phyloP scores from a whole-genome alignment of 2,329 filamentous ascomycete species.

The Aspergillus calidoustus region DNA sequence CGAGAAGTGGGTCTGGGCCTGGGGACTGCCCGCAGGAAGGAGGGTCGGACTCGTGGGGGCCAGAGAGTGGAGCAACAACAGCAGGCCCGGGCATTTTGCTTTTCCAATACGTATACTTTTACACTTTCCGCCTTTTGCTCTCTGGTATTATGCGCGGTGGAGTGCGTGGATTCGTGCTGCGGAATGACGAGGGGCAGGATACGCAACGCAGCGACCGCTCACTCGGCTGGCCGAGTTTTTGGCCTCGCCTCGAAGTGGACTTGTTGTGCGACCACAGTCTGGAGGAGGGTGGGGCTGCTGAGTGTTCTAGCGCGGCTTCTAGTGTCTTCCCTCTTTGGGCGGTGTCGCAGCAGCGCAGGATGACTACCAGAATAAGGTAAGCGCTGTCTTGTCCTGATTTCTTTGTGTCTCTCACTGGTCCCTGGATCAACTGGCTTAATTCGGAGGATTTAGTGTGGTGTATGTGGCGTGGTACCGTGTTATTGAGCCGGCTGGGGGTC shows the following conservation, averaged over 20 bases:
- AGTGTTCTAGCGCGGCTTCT: constrained; percentile 8
- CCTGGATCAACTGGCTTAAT: background rate
- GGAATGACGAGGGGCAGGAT: background rate
- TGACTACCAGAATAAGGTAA: background rate
- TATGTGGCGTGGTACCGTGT: background rate
- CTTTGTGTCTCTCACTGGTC: background rate
- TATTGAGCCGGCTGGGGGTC: background rate
- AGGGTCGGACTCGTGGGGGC: constrained; percentile 12
- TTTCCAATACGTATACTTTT: background rate
- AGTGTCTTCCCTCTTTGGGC: constrained; percentile 9
- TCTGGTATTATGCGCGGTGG: background rate
- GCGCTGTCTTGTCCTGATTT: background rate
- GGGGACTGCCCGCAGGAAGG: background rate
- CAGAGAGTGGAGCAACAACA: constrained; percentile 1
- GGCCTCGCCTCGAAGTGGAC: background rate
- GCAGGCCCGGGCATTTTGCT: background rate
- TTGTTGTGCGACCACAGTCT: background rate
- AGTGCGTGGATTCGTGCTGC: background rate
- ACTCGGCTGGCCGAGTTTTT: background rate
- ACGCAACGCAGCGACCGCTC: background rate
- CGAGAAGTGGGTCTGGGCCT: background rate
- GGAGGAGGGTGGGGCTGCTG: background rate
- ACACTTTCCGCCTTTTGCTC: background rate
- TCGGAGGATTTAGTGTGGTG: background rate
- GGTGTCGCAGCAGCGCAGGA: background rate